phyloP scores from a whole-genome alignment of 1,284 basidiomycete genomes.

The Cryptococcus jaspeensis region DNA sequence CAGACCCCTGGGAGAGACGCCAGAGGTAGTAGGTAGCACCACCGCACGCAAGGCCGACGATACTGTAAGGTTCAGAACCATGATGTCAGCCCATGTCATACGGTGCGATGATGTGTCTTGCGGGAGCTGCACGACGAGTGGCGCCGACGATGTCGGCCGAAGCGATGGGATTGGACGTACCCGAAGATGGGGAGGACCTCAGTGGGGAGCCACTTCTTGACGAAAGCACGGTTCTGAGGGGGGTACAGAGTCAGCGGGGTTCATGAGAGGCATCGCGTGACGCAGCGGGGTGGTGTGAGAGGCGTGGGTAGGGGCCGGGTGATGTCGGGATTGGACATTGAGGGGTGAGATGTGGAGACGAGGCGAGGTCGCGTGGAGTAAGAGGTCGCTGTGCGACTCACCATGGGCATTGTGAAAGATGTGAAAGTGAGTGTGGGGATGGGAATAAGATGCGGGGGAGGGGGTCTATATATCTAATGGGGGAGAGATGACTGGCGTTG shows the following conservation, averaged over 20 bases:
- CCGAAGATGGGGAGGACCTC: constrained; percentile 41
- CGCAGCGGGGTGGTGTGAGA: background rate
- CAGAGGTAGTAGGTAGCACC: constrained; percentile 45
- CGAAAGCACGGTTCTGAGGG: constrained; percentile 12
- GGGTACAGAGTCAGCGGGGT: background rate
- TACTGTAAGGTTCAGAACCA: constrained; percentile 17
- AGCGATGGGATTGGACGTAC: constrained; percentile 17
- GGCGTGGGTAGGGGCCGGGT: background rate
- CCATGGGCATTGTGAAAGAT: constrained; percentile 11
- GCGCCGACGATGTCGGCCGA: constrained; percentile 2
- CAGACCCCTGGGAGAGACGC: constrained; percentile 44
- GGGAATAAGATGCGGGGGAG: background rate
- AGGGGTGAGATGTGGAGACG: constrained; percentile 5
- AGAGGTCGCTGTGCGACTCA: constrained; percentile 16
- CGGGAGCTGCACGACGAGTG: background rate
- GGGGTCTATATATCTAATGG: background rate
- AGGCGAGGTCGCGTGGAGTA: background rate
- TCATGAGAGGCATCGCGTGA: background rate
- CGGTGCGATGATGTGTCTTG: background rate
- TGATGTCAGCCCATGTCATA: background rate
- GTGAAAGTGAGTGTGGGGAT: background rate
- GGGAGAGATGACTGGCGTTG: background rate
- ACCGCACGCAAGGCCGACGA: constrained; percentile 40
- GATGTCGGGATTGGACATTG: constrained; percentile 1
- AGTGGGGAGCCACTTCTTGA: constrained; percentile 33